These are phyloP conservation scores for Rehmannia glutinosa DNA, from an alignment of 257 asterid genomes.

Conservation along the genomic window DNA sequence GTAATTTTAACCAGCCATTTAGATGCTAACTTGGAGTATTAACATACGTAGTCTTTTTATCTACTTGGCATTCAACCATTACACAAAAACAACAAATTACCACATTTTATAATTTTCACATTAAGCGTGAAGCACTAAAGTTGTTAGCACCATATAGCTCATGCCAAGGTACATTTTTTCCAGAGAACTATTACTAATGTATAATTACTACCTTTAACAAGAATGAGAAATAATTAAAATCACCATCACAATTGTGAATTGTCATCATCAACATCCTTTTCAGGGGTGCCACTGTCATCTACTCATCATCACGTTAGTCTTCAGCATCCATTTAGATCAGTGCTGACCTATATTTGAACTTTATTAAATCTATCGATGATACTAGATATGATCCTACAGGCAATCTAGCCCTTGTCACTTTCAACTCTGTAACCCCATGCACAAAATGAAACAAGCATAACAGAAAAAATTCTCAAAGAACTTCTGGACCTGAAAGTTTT, in stretches of 20 bases:
- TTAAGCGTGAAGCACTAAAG: neutral
- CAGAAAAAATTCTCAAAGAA: constrained; percentile 12
- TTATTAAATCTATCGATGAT: neutral
- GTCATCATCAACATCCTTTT: neutral
- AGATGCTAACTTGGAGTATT: neutral
- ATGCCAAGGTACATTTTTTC: too few species aligned
- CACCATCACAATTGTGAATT: neutral
- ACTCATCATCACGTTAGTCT: neutral
- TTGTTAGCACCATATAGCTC: neutral
- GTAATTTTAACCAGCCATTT: too few species aligned
- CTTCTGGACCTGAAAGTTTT: constrained; percentile 56
- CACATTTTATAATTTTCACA: neutral
- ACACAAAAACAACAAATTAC: neutral
- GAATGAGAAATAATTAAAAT: neutral
- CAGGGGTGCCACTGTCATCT: neutral
- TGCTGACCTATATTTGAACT: neutral
- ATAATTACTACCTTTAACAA: neutral
- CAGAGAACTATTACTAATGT: neutral
- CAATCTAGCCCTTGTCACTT: neutral
- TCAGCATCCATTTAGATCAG: neutral
- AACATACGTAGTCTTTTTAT: too few species aligned
- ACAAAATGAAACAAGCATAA: constrained; percentile 11
- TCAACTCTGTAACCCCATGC: constrained; percentile 1
- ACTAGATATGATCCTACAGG: constrained; percentile 6
- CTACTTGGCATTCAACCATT: too few species aligned